These are phyloP conservation scores for Lentinula sp. DNA, from an alignment of 768 basidiomycete genomes.

Conservation along the genomic window DNA sequence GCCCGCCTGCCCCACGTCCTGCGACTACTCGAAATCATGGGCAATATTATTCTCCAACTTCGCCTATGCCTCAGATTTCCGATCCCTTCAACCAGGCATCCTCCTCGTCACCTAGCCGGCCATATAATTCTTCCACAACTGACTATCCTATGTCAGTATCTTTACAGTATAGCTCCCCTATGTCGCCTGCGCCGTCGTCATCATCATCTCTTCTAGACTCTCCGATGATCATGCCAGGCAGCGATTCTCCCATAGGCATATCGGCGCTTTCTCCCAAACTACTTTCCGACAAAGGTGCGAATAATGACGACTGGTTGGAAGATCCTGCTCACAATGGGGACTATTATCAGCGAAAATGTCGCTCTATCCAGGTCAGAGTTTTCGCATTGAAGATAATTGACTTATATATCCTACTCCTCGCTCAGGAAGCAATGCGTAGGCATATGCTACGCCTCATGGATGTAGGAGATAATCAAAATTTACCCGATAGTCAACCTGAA, in stretches of 20 bases:
- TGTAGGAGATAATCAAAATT: slow-evolving; percentile 44
- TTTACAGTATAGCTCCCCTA: slow-evolving; percentile 12
- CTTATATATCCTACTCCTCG: neutral
- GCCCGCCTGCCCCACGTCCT: neutral
- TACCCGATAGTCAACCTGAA: slow-evolving; percentile 61
- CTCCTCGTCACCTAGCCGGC: slow-evolving; percentile 21
- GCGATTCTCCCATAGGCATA: slow-evolving; percentile 2
- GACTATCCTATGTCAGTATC: slow-evolving; percentile 17
- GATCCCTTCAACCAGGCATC: slow-evolving; percentile 33
- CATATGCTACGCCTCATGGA: slow-evolving; percentile 61
- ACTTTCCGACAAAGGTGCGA: neutral
- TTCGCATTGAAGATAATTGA: neutral
- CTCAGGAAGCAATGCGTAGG: slow-evolving; percentile 63
- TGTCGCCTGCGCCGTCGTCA: slow-evolving; percentile 11
- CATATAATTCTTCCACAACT: slow-evolving; percentile 10
- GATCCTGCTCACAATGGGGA: slow-evolving; percentile 27
- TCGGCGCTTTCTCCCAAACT: slow-evolving; percentile 6
- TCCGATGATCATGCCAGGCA: slow-evolving; percentile 9
- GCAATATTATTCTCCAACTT: slow-evolving; percentile 23
- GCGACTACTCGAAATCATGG: neutral
- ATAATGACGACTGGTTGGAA: slow-evolving; percentile 28
- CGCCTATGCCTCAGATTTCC: slow-evolving; percentile 28
- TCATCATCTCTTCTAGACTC: slow-evolving; percentile 9
- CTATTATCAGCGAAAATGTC: slow-evolving; percentile 58
- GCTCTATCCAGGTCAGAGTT: slow-evolving; percentile 58